A percentile compares a stretch with the other conserved stretches of the same genome.
Conservation (phyloP, 345 rosid species). For the Pistacia atlantica region DNA sequence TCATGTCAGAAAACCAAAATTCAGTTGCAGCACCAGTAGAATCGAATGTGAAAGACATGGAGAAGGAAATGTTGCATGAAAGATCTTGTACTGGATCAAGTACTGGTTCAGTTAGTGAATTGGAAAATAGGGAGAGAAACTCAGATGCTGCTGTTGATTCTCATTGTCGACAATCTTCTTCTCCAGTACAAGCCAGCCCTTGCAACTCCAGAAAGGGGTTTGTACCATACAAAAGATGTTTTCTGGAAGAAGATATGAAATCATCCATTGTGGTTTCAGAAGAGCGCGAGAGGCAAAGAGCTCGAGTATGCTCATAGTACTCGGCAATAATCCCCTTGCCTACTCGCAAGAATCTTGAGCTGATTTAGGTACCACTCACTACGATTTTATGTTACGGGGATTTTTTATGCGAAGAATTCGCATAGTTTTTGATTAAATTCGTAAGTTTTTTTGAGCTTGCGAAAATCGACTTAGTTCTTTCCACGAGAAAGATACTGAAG, state of each 20-base stretch:
- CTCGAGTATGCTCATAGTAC: conserved; percentile 50
- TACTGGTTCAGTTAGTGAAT: conserved; percentile 38
- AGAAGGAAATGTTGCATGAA: conserved; percentile 37
- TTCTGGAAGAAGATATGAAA: conserved; percentile 49
- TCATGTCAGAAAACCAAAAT: conserved; percentile 21
- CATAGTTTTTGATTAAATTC: too few relatives aligned
- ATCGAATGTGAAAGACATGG: conserved; percentile 16
- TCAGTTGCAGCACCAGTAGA: background rate
- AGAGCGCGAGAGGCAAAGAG: conserved; percentile 46
- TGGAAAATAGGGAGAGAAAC: conserved; percentile 38
- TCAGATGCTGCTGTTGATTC: conserved; percentile 38
- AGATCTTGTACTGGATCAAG: conserved; percentile 46
- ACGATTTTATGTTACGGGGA: background rate
- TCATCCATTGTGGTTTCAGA: conserved; percentile 40
- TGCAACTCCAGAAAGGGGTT: conserved; percentile 39
- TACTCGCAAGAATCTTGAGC: conserved; percentile 5
- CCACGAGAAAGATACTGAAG: background rate
- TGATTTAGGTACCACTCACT: conserved; percentile 1
- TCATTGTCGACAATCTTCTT: conserved; percentile 19
- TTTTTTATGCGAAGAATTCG: background rate
- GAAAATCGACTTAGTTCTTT: background rate
- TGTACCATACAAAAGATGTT: conserved; percentile 76
- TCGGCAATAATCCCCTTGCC: background rate
- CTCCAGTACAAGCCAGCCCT: conserved; percentile 9
- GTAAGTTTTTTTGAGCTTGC: too few relatives aligned